Percentiles rank a stretch among this genome's conserved stretches.
Conservation (phyloP, 2,329 filamentous ascomycete species). For the Remersonia thermophila region DNA sequence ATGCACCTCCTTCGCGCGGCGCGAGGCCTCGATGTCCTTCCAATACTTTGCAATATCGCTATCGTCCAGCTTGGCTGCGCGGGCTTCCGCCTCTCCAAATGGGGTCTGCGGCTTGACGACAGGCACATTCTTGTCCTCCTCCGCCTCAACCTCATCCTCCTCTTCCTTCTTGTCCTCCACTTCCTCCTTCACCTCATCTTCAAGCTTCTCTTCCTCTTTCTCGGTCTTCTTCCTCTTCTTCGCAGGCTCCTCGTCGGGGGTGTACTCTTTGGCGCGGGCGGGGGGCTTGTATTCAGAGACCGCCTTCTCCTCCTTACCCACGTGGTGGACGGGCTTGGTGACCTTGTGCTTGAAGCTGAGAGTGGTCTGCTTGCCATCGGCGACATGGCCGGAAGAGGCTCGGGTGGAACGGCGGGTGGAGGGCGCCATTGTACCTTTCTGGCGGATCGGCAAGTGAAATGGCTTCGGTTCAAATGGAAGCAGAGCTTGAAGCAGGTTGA, state of each 20-base stretch:
- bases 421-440: slow-evolving; percentile 33
- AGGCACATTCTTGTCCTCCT: slow-evolving; percentile 17
- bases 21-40: slow-evolving; percentile 55
- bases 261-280: slow-evolving; percentile 24
- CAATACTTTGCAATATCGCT: slow-evolving; percentile 67
- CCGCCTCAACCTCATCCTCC: slow-evolving; percentile 14
- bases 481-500: too few species aligned
- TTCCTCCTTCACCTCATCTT: slow-evolving; percentile 7
- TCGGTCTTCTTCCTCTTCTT: slow-evolving; percentile 13
- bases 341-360: slow-evolving; percentile 46
- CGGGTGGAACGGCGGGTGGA: slow-evolving; percentile 34
- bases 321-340: slow-evolving; percentile 33
- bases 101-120: background rate
- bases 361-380: slow-evolving; percentile 38
- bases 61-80: slow-evolving; percentile 53
- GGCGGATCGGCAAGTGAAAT: too few species aligned
- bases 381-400: slow-evolving; percentile 23
- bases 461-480: too few species aligned
- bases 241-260: slow-evolving; percentile 6
- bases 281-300: slow-evolving; percentile 20
- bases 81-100: slow-evolving; percentile 30
- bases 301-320: slow-evolving; percentile 27
- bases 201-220: slow-evolving; percentile 16
- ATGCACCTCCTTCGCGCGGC: slow-evolving; percentile 61
- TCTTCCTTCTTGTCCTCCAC: slow-evolving; percentile 14